These are phyloP conservation scores for Termitomyces sp. DNA, from an alignment of 768 basidiomycete genomes.

Conservation along the genomic window DNA sequence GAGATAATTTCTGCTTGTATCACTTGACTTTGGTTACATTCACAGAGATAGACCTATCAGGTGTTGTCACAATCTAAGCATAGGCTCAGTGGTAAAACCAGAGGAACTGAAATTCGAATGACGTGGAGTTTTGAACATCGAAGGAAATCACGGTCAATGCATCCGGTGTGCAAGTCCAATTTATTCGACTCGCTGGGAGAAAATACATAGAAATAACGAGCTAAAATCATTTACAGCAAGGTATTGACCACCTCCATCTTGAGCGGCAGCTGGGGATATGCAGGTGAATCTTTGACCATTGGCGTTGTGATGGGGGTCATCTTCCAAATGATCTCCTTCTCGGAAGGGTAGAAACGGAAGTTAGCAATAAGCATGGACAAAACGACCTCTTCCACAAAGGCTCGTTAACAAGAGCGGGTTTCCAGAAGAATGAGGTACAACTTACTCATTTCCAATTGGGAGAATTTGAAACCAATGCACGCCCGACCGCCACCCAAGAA, in stretches of 20 bases:
- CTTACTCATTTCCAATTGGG: conserved; percentile 37
- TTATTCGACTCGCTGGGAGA: neutral
- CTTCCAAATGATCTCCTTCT: conserved; percentile 17
- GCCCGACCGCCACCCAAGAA: conserved; percentile 31
- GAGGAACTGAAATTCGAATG: neutral
- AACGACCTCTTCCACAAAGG: conserved; percentile 9
- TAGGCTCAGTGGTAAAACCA: neutral
- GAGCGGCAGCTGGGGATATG: conserved; percentile 8
- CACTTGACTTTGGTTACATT: neutral
- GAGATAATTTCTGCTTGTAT: neutral
- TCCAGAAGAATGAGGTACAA: neutral
- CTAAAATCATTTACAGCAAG: neutral
- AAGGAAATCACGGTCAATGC: no score
- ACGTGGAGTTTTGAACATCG: no score
- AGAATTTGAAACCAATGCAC: conserved; percentile 40
- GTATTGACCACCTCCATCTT: neutral
- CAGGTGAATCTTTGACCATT: conserved; percentile 6
- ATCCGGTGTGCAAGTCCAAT: no score
- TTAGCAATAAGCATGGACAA: conserved; percentile 11
- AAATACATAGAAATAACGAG: neutral
- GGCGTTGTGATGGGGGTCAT: conserved; percentile 8
- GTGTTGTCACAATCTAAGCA: neutral
- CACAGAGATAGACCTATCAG: no score
- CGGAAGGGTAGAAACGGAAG: conserved; percentile 14
- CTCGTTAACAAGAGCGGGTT: neutral